phyloP scores from a whole-genome alignment of 2,329 filamentous ascomycete species.

The Chaetomium sp. region DNA sequence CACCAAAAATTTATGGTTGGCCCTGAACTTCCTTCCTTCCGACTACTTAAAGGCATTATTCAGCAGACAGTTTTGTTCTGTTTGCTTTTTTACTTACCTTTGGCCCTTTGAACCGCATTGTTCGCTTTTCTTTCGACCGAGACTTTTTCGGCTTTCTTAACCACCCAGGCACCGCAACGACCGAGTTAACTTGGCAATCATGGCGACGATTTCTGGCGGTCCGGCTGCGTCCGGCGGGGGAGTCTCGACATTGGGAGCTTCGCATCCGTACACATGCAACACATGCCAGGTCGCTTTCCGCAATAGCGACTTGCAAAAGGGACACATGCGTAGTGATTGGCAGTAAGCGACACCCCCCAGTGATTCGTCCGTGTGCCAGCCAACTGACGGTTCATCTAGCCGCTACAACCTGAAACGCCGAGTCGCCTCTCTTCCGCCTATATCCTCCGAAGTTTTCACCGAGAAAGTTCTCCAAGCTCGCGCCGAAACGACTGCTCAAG shows the following conservation, averaged over 20 bases:
- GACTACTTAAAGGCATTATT: slow-evolving; percentile 7
- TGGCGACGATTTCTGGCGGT: slow-evolving; percentile 44
- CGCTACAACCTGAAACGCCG: slow-evolving; percentile 95
- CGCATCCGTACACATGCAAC: slow-evolving; percentile 96
- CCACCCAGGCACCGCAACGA: background rate
- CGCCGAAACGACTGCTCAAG: slow-evolving; percentile 74
- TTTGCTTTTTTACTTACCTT: background rate
- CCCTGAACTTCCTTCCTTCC: background rate
- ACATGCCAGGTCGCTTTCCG: slow-evolving; percentile 96
- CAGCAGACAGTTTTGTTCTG: slow-evolving; percentile 4
- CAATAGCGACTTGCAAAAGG: slow-evolving; percentile 84
- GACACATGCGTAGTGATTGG: slow-evolving; percentile 98
- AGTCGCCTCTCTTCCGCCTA: slow-evolving; percentile 81
- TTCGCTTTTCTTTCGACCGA: no score
- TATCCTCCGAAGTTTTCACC: slow-evolving; percentile 86
- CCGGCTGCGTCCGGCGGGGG: slow-evolving; percentile 27
- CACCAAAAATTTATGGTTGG: slow-evolving; percentile 19
- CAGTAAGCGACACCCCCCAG: slow-evolving; percentile 57
- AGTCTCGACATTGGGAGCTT: slow-evolving; percentile 31
- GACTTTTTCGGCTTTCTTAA: background rate
- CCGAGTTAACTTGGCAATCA: slow-evolving; percentile 23
- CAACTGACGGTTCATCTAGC: slow-evolving; percentile 38
- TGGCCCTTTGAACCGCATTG: no score
- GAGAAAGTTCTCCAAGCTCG: slow-evolving; percentile 93
- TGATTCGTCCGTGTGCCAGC: background rate